Percentiles rank a stretch among this genome's conserved stretches.
Conservation (phyloP, 352 stramenopile species). For the Stramenopiles sp. region DNA sequence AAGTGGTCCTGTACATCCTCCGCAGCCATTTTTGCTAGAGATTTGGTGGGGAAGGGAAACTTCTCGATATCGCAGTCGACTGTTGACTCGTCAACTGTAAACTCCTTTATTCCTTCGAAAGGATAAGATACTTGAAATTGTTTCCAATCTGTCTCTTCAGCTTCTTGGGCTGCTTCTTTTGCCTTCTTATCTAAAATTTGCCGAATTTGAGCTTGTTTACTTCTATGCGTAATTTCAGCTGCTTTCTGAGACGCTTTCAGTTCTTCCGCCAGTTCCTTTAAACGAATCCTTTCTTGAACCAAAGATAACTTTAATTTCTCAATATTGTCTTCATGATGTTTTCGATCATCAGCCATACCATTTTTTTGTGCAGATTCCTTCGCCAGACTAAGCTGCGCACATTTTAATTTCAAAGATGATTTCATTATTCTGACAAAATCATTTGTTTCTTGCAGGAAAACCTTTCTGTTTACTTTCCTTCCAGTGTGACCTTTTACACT, state of each 20-base stretch:
- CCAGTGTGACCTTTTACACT: not conserved
- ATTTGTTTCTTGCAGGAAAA: too few relatives aligned
- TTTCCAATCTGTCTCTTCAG: not conserved
- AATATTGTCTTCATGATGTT: too few relatives aligned
- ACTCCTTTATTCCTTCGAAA: not conserved
- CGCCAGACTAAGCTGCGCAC: too few relatives aligned
- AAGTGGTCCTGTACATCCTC: not conserved
- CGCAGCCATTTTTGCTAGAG: not conserved
- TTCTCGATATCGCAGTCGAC: not conserved
- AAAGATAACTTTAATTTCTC: too few relatives aligned
- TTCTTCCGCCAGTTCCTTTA: too few relatives aligned
- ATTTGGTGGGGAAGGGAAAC: not conserved
- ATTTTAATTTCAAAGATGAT: too few relatives aligned
- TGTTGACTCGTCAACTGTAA: not conserved
- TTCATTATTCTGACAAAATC: too few relatives aligned
- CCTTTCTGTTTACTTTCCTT: too few relatives aligned
- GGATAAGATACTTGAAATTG: not conserved
- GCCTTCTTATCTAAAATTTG: not conserved
- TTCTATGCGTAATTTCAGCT: not conserved
- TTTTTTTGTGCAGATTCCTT: too few relatives aligned
- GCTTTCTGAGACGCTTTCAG: too few relatives aligned
- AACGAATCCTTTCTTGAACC: too few relatives aligned
- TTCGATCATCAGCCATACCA: too few relatives aligned
- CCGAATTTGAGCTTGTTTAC: not conserved
- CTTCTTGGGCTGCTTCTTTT: not conserved